These are phyloP conservation scores for Plasmodium berghei DNA, from an alignment of 169 alveolate species.

Conservation along the genomic window DNA sequence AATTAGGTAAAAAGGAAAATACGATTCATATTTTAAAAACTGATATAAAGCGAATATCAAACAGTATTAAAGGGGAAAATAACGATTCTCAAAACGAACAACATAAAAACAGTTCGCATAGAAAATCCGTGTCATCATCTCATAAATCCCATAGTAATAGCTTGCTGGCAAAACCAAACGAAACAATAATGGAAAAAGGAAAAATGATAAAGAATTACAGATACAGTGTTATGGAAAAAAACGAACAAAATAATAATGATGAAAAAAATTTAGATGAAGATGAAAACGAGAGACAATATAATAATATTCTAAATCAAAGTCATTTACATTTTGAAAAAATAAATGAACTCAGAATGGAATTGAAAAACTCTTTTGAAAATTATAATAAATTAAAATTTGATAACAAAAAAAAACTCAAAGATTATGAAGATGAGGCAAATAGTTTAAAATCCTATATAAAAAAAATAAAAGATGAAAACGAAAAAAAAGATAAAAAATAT, in stretches of 20 bases:
- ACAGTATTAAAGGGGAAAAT: neutral
- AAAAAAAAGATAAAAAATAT: slow-evolving; percentile 64
- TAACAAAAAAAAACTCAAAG: slow-evolving; percentile 57
- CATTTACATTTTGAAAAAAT: slow-evolving; percentile 37
- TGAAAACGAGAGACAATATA: neutral
- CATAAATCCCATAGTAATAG: too few relatives aligned
- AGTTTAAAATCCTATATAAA: slow-evolving; percentile 57
- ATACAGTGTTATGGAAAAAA: neutral
- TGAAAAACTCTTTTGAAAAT: slow-evolving; percentile 48
- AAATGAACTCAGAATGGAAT: slow-evolving; percentile 53
- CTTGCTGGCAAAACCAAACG: neutral
- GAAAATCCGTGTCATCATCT: neutral
- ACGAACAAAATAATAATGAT: slow-evolving; percentile 1
- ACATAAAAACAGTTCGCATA: neutral
- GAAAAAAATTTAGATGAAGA: neutral
- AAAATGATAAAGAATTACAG: too few relatives aligned
- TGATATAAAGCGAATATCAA: neutral
- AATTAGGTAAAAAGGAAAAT: slow-evolving; percentile 41
- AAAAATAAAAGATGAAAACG: slow-evolving; percentile 50
- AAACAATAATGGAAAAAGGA: neutral
- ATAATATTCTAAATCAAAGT: slow-evolving; percentile 4
- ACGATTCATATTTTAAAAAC: slow-evolving; percentile 15
- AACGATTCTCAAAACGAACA: slow-evolving; percentile 5
- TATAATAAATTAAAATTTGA: slow-evolving; percentile 66
- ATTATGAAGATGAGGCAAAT: slow-evolving; percentile 67